These are phyloP conservation scores for Pichia kudriavzevii DNA, from an alignment of 1,139 yeast genomes.

Conservation along the genomic window DNA sequence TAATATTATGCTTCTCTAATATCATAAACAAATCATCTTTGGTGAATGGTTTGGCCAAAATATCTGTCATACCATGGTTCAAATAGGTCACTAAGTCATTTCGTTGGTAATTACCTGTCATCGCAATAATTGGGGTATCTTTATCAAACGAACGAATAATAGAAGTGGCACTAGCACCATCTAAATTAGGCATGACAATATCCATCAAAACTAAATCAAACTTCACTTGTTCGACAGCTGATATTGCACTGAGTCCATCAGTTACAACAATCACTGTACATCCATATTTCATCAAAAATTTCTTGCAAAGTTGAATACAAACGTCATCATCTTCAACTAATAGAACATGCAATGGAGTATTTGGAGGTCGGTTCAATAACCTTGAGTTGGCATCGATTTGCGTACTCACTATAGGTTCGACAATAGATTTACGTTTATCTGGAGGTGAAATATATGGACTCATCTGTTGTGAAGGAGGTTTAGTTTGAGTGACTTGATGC, in stretches of 20 bases:
- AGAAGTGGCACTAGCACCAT: conserved; percentile 89
- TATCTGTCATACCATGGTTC: conserved; percentile 87
- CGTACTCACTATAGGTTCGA: background rate
- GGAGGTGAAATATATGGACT: background rate
- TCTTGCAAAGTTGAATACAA: conserved; percentile 69
- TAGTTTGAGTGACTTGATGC: background rate
- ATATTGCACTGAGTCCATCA: conserved; percentile 85
- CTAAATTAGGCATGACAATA: conserved; percentile 88
- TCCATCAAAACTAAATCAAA: conserved; percentile 89
- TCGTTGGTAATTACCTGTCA: conserved; percentile 85
- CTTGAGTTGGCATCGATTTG: conserved; percentile 10
- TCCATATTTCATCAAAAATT: conserved; percentile 78
- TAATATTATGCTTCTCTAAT: conserved; percentile 52
- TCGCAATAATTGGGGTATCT: conserved; percentile 82
- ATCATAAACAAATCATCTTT: conserved; percentile 74
- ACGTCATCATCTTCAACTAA: conserved; percentile 84
- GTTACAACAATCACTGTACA: conserved; percentile 89
- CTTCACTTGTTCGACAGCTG: conserved; percentile 64
- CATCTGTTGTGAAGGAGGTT: background rate
- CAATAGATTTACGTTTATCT: too few relatives aligned
- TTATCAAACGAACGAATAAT: conserved; percentile 78
- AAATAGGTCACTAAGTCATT: conserved; percentile 73
- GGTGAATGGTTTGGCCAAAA: conserved; percentile 86
- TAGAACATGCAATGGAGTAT: conserved; percentile 52
- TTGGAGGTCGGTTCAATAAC: conserved; percentile 25